phyloP scores from a whole-genome alignment of 306 rosid species.

The Chamaecrista fasciculata region DNA sequence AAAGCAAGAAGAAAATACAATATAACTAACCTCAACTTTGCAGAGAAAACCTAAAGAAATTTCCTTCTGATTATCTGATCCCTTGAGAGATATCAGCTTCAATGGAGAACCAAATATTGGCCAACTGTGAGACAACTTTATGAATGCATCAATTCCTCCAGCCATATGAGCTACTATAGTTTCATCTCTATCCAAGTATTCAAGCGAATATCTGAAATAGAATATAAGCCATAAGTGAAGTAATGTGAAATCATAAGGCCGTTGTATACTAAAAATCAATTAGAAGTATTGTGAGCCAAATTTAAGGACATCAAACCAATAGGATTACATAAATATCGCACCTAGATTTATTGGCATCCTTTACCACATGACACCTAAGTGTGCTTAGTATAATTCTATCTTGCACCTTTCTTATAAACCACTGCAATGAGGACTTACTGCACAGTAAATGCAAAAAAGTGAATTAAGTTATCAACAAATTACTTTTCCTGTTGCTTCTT shows the following conservation, averaged over 20 bases:
- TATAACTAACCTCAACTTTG: constrained; percentile 58
- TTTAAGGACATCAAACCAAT: constrained; percentile 13
- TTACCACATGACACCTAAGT: constrained; percentile 55
- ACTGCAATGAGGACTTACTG: constrained; percentile 77
- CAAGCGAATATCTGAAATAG: constrained; percentile 55
- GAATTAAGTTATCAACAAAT: background rate
- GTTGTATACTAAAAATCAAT: background rate
- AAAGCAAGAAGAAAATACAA: background rate
- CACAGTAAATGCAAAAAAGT: constrained; percentile 24
- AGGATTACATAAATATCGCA: constrained; percentile 25
- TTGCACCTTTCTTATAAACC: constrained; percentile 71
- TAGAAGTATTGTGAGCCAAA: background rate
- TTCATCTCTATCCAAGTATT: constrained; percentile 65
- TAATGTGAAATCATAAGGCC: constrained; percentile 1
- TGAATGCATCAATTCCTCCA: constrained; percentile 63
- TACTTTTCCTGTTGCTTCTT: background rate
- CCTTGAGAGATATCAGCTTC: constrained; percentile 60
- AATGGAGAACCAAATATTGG: constrained; percentile 63
- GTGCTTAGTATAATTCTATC: constrained; percentile 63
- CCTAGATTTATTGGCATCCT: constrained; percentile 73
- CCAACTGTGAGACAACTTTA: constrained; percentile 74
- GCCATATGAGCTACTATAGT: constrained; percentile 62
- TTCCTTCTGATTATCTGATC: constrained; percentile 52
- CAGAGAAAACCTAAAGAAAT: constrained; percentile 52
- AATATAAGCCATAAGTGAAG: constrained; percentile 23